Percentiles rank a stretch among this genome's conserved stretches.
These are phyloP conservation scores for Sicyos baderoa DNA, from an alignment of 306 rosid genomes.

Conservation along the genomic window DNA sequence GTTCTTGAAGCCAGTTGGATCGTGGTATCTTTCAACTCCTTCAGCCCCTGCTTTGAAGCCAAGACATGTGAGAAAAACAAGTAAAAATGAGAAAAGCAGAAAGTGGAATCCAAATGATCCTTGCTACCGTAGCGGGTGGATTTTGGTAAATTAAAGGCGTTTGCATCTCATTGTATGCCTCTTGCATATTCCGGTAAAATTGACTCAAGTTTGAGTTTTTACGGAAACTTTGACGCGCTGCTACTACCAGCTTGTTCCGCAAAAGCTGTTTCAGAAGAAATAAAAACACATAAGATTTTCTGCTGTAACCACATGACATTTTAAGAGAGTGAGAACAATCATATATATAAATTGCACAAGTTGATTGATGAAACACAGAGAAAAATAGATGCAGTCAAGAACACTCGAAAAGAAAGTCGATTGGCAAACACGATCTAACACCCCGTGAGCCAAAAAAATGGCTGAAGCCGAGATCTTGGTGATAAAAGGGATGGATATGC, in stretches of 20 bases:
- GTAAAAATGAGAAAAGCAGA: neutral
- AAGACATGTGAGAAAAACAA: conserved; percentile 5
- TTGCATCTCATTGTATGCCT: conserved; percentile 80
- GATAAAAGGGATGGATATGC: neutral
- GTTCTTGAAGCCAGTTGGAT: conserved; percentile 57
- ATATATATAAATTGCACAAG: neutral
- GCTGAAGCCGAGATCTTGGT: neutral
- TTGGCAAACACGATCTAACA: neutral
- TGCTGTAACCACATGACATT: neutral
- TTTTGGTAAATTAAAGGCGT: conserved; percentile 80
- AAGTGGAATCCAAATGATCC: neutral
- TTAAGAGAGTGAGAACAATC: neutral
- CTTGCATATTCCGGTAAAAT: conserved; percentile 69
- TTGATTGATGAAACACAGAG: neutral
- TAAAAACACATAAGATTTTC: conserved; percentile 16
- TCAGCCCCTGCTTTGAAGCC: conserved; percentile 50
- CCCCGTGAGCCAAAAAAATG: neutral
- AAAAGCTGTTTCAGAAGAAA: conserved; percentile 50
- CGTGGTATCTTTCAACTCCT: conserved; percentile 78
- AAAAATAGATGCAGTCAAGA: neutral
- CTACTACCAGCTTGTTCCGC: conserved; percentile 64
- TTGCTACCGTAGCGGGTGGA: conserved; percentile 68
- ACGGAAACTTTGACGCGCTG: conserved; percentile 64
- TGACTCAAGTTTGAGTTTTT: conserved; percentile 67
- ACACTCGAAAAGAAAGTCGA: neutral